A percentile compares a stretch with the other conserved stretches of the same genome.
phyloP scores from a whole-genome alignment of 345 rosid species.

The Salix viminalis region DNA sequence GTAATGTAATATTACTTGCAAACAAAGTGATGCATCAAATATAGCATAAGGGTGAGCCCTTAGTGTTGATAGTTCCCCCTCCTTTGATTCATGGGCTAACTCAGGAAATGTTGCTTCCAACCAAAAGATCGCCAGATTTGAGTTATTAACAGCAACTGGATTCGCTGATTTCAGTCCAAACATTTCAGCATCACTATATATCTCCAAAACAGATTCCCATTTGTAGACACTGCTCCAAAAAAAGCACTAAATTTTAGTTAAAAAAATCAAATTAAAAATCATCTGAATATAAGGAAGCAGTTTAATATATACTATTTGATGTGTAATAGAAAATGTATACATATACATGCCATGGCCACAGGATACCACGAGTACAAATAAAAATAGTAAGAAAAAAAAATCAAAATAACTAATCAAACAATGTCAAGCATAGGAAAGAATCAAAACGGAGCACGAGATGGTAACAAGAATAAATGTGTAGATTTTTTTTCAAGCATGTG shows the following conservation, averaged over 20 bases:
- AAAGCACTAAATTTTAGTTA: conserved; percentile 20
- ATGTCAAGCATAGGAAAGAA: background rate
- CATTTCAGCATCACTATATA: conserved; percentile 72
- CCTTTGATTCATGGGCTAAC: conserved; percentile 48
- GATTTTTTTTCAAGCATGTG: conserved; percentile 3
- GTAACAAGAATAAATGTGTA: background rate
- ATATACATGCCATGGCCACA: background rate
- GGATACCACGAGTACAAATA: background rate
- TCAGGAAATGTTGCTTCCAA: conserved; percentile 90
- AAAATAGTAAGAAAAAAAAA: background rate
- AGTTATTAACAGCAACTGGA: conserved; percentile 59
- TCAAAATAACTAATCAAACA: background rate
- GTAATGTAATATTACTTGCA: conserved; percentile 55
- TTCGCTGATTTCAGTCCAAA: conserved; percentile 66
- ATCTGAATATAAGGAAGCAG: background rate
- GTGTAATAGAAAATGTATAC: background rate
- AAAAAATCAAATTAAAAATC: background rate
- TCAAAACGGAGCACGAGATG: background rate
- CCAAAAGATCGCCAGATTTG: conserved; percentile 83
- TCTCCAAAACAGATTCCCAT: conserved; percentile 80
- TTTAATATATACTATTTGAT: background rate
- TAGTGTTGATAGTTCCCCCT: conserved; percentile 38
- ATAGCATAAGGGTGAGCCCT: conserved; percentile 73
- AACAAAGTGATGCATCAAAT: conserved; percentile 79
- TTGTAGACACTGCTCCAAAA: conserved; percentile 57